Evolutionary conservation across 805 yeast species (phyloP).

Genomic region (Cyberlindnera maritima): DNA sequence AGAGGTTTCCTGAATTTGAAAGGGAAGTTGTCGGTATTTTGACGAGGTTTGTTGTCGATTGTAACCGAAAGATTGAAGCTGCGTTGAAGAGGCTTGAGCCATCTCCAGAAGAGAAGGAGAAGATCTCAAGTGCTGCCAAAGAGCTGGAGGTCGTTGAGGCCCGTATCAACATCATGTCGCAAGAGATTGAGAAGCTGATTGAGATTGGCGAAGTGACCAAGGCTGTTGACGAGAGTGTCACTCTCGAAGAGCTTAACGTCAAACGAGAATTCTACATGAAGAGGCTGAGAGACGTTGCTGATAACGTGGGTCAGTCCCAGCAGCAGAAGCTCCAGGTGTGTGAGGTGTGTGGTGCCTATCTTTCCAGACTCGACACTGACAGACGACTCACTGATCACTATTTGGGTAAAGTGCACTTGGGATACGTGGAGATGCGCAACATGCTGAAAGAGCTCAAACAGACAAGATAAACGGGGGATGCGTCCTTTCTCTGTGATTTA

Average conservation of each 20-base stretch:
- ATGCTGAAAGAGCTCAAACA: constrained; percentile 26
- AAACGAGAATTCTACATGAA: constrained; percentile 53
- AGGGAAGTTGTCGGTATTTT: constrained; percentile 44
- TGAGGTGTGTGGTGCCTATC: constrained; percentile 83
- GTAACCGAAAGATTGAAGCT: constrained; percentile 59
- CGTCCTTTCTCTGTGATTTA: too few species aligned
- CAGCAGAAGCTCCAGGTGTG: constrained; percentile 92
- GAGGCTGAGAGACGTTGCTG: constrained; percentile 58
- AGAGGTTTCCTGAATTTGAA: constrained; percentile 44
- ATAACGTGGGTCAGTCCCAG: constrained; percentile 77
- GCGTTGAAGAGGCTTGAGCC: constrained; percentile 67
- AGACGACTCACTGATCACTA: constrained; percentile 87
- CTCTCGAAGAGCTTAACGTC: constrained; percentile 41
- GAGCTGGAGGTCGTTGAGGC: constrained; percentile 62
- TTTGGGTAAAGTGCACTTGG: constrained; percentile 81
- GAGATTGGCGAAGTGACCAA: constrained; percentile 48
- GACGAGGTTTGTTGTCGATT: constrained; percentile 58
- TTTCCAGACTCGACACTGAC: constrained; percentile 84
- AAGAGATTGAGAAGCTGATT: constrained; percentile 58
- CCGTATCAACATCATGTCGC: constrained; percentile 60
- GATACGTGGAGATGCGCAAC: constrained; percentile 72
- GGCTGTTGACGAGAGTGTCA: constrained; percentile 47
- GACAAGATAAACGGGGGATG: too few species aligned
- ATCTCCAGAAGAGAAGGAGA: constrained; percentile 70
- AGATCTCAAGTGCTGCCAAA: constrained; percentile 49